Evolutionary conservation across 768 basidiomycete species (phyloP), one percentile per base, ranked within the genome.

Genomic region (Leccinellum albellum): DNA sequence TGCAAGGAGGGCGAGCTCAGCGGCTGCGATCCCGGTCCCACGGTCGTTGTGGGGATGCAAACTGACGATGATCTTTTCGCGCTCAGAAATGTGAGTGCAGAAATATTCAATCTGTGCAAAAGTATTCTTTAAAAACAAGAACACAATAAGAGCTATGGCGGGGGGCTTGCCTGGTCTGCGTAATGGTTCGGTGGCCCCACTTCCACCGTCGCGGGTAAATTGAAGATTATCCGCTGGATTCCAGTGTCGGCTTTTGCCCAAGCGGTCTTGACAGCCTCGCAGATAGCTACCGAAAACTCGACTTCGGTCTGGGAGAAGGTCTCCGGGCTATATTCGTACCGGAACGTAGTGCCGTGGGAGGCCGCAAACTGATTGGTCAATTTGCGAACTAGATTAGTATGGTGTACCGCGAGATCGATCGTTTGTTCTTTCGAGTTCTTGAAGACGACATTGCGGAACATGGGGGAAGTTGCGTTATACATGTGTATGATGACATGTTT

Each of bases 291-390:
- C 6, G 93, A 91, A 70, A 96, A 98, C 20, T 93, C 94, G 17
- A 94, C 86, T 75, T 99, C 97, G 24, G 97, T 98, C 74, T 99
- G 97, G 1, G 94, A 89, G 76, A 98, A 99, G 1, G 93, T 95
- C 75, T 99, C 97, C 29, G 97, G 97, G 66, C 94, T 98, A 76
- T 98, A 99, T 75, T 98, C 95, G 74, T 89, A 98, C 63, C 87
- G 86, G 82, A 98, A 99, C 52, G 79, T 75, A 0, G 94, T 98
- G 12, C 94, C 93, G 64, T 89, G 78, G 72, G 89, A 91, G 6
- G 81, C 81, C 6, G 93, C 82, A 71, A 85, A 94, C 68, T 94
- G 89, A 60, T 95, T 87, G 3, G 94, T 89, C 61, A 98, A 75
- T 66, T 92, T 81, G 55, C 89, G 83, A 57, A 97, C 80, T 58